Percentiles rank a stretch among this genome's conserved stretches.
Evolutionary conservation across 192 early-diverging fungal species (phyloP).

Genomic region (Coemansia sp.): DNA sequence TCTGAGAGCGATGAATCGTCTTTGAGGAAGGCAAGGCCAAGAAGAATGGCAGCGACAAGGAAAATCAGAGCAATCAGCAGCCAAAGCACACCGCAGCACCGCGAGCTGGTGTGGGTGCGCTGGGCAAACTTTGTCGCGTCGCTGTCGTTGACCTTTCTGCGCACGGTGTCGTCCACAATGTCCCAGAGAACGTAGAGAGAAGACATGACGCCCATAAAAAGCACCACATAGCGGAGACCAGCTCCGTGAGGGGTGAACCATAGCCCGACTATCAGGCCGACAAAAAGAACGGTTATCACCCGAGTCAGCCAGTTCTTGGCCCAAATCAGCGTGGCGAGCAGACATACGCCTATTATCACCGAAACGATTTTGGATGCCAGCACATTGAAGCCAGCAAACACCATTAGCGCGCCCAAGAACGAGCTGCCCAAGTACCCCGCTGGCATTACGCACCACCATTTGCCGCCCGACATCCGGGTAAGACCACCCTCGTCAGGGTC

Average conservation of each 20-base stretch:
- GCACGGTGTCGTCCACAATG: slow-evolving; percentile 90
- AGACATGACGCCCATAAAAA: slow-evolving; percentile 95
- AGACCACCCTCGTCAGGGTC: slow-evolving; percentile 93
- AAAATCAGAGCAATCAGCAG: slow-evolving; percentile 84
- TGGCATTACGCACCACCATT: slow-evolving; percentile 78
- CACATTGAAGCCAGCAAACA: slow-evolving; percentile 91
- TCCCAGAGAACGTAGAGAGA: slow-evolving; percentile 93
- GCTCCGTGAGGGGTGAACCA: slow-evolving; percentile 80
- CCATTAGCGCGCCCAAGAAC: slow-evolving; percentile 86
- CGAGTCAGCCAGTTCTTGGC: slow-evolving; percentile 88
- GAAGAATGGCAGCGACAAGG: slow-evolving; percentile 74
- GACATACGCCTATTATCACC: slow-evolving; percentile 79
- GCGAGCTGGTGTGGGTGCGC: slow-evolving; percentile 73
- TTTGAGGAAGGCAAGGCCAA: slow-evolving; percentile 83
- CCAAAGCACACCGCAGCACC: slow-evolving; percentile 92
- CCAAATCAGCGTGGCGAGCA: slow-evolving; percentile 84
- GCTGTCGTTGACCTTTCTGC: slow-evolving; percentile 91
- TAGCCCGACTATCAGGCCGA: slow-evolving; percentile 76
- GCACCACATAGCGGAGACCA: slow-evolving; percentile 86
- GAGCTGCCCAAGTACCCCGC: slow-evolving; percentile 91
- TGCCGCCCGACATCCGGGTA: slow-evolving; percentile 81
- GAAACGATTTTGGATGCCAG: slow-evolving; percentile 84
- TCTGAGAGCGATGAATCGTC: slow-evolving; percentile 20
- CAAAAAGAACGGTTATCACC: slow-evolving; percentile 77
- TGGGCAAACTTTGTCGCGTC: slow-evolving; percentile 88